Evolutionary conservation across 805 yeast species (phyloP), one percentile per base, ranked within the genome.

Genomic region (Saturnispora ahearnii): DNA sequence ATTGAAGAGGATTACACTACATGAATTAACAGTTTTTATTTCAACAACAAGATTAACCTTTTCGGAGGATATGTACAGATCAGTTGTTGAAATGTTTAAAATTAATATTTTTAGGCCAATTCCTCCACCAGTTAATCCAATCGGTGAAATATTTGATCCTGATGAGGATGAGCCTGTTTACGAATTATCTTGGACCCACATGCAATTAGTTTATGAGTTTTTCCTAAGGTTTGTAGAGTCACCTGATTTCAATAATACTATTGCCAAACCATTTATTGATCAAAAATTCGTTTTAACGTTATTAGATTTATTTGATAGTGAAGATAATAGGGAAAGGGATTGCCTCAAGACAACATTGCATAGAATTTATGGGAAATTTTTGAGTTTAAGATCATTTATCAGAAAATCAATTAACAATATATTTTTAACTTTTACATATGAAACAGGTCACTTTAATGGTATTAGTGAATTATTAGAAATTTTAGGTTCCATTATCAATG

Each of bases 151-250:
- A 37, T 93, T 78, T 66, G 99, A 93, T 61, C 99, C 99, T 1
- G 99, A 93, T 68, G 99, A 93, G 69, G 99, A 93, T 70, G 99
- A 93, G 68, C 98, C 98, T 3, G 95, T 93, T 36, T 81, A 82
- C 59, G 98, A 93, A 65, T 79, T 91, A 55, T 90, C 97, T 9
- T 93, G 99, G 99, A 96, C 98, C 11, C 99, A 93, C 65, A 93
- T 93, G 98, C 95, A 88, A 67, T 78, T 89, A 41, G 95, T 90
- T 31, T 93, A 93, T 70, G 98, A 93, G 66, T 88, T 93, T 61
- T 91, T 93, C 64, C 71, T 93, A 53, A 74, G 96, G 60, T 91
- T 93, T 67, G 83, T 93, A 48, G 98, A 93, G 69, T 82, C 91
- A 55, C 95, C 96, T 2, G 97, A 90, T 68, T 91, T 93, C 67